Conservation (phyloP, 2,329 filamentous ascomycete genomes). For the Sordariomycetes sp. region DNA sequence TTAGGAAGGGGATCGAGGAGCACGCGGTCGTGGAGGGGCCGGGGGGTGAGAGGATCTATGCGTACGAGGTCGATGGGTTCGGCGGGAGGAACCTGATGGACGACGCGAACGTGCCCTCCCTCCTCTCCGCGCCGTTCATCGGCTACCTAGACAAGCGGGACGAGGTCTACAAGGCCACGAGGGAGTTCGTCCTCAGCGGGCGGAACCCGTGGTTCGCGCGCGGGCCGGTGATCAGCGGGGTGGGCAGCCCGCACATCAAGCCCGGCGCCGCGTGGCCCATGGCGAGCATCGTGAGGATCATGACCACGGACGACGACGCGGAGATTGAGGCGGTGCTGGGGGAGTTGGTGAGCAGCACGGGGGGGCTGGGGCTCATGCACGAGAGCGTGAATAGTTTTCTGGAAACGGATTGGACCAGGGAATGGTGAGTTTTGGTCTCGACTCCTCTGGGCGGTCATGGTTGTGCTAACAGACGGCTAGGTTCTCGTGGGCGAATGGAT, state of each 20-base stretch:
- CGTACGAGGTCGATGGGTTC: conserved; percentile 68
- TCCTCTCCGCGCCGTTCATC: conserved; percentile 54
- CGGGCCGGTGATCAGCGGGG: conserved; percentile 57
- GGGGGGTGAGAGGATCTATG: conserved; percentile 52
- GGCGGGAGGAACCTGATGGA: conserved; percentile 59
- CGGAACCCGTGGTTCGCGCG: conserved; percentile 71
- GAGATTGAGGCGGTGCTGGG: conserved; percentile 22
- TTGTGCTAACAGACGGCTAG: conserved; percentile 28
- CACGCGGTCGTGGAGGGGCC: conserved; percentile 57
- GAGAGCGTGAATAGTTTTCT: conserved; percentile 27
- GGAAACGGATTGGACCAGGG: conserved; percentile 20
- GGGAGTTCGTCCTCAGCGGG: conserved; percentile 63
- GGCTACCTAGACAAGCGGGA: conserved; percentile 50
- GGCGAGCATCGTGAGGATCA: conserved; percentile 40
- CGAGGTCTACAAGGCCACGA: conserved; percentile 64
- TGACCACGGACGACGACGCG: conserved; percentile 29
- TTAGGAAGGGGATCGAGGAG: conserved; percentile 56
- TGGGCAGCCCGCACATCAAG: conserved; percentile 61
- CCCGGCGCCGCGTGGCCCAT: conserved; percentile 46
- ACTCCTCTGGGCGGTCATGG: neutral
- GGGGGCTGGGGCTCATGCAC: conserved; percentile 33
- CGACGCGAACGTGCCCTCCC: conserved; percentile 59
- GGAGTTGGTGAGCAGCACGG: conserved; percentile 28
- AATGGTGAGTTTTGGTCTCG: conserved; percentile 19
- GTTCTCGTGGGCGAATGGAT: conserved; percentile 83